Conservation (phyloP, 495 filamentous ascomycete genomes). For the Xylaria telfairii region DNA sequence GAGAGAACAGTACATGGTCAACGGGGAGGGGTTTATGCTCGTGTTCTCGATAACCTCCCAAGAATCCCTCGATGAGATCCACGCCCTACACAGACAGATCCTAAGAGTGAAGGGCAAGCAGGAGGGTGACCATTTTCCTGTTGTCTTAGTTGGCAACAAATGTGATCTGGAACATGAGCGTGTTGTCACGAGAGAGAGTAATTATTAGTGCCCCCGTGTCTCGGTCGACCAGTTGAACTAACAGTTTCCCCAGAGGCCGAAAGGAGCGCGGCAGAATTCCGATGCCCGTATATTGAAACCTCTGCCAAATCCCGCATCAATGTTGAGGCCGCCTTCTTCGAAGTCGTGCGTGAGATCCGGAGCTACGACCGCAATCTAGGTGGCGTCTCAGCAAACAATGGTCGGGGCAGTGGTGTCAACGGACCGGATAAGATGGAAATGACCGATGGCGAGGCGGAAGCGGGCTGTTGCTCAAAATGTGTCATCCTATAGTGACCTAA, state of each 20-base stretch:
- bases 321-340: constrained; percentile 97
- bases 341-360: constrained; percentile 95
- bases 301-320: constrained; percentile 98
- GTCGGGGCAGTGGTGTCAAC: constrained; percentile 64
- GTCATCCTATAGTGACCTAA: constrained; percentile 77
- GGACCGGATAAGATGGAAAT: constrained; percentile 80
- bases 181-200: constrained; percentile 90
- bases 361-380: constrained; percentile 98
- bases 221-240: background rate
- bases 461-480: constrained; percentile 87
- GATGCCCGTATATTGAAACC: constrained; percentile 98
- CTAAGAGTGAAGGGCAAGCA: constrained; percentile 94
- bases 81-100: constrained; percentile 98
- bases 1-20: constrained; percentile 99
- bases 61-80: constrained; percentile 97
- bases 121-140: constrained; percentile 85
- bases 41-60: constrained; percentile 98
- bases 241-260: constrained; percentile 74
- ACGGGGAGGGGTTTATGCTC: constrained; percentile 95
- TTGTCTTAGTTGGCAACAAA: constrained; percentile 99
- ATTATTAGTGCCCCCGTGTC: constrained; percentile 24
- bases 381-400: constrained; percentile 72
- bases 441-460: constrained; percentile 69
- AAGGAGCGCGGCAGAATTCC: constrained; percentile 81
- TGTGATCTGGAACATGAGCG: constrained; percentile 94